Conservation (phyloP, 495 filamentous ascomycete genomes). For the Umbilicaria muhlenbergii region DNA sequence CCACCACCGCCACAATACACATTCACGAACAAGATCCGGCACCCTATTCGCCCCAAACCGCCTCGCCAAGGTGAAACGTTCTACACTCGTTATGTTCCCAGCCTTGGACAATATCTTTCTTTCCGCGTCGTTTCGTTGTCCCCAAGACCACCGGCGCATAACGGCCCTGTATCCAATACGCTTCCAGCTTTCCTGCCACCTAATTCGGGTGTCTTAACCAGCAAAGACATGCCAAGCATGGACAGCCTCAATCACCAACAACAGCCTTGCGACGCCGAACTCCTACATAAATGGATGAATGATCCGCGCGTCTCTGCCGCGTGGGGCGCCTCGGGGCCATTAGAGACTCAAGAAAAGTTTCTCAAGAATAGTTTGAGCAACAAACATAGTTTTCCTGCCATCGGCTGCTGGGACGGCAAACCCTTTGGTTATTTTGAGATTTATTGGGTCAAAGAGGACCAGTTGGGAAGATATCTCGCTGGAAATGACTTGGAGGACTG, state of each 20-base stretch:
- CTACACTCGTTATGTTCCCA: slow-evolving; percentile 76
- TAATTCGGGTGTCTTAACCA: slow-evolving; percentile 16
- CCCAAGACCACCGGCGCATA: slow-evolving; percentile 15
- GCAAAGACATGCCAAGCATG: slow-evolving; percentile 16
- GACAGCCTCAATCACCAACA: slow-evolving; percentile 21
- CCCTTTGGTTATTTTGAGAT: slow-evolving; percentile 97
- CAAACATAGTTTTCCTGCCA: slow-evolving; percentile 72
- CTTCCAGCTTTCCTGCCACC: slow-evolving; percentile 14
- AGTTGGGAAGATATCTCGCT: slow-evolving; percentile 48
- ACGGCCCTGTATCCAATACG: slow-evolving; percentile 11
- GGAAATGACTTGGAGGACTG: slow-evolving; percentile 50
- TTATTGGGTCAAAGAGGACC: slow-evolving; percentile 96
- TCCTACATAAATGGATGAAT: slow-evolving; percentile 82
- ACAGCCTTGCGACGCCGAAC: slow-evolving; percentile 46
- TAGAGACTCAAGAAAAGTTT: slow-evolving; percentile 48
- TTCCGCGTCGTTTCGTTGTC: slow-evolving; percentile 56
- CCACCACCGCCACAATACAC: slow-evolving; percentile 69
- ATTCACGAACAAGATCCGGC: slow-evolving; percentile 62
- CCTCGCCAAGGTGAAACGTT: slow-evolving; percentile 77
- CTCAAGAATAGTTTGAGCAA: slow-evolving; percentile 45
- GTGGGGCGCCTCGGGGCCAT: slow-evolving; percentile 62
- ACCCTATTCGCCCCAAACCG: slow-evolving; percentile 80
- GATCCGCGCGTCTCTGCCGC: slow-evolving; percentile 64
- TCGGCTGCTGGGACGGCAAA: slow-evolving; percentile 87
- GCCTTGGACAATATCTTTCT: slow-evolving; percentile 67